A percentile compares a stretch with the other conserved stretches of the same genome.
phyloP scores from a whole-genome alignment of 2,329 filamentous ascomycete genomes.

The Cladosporium cucumerinum region DNA sequence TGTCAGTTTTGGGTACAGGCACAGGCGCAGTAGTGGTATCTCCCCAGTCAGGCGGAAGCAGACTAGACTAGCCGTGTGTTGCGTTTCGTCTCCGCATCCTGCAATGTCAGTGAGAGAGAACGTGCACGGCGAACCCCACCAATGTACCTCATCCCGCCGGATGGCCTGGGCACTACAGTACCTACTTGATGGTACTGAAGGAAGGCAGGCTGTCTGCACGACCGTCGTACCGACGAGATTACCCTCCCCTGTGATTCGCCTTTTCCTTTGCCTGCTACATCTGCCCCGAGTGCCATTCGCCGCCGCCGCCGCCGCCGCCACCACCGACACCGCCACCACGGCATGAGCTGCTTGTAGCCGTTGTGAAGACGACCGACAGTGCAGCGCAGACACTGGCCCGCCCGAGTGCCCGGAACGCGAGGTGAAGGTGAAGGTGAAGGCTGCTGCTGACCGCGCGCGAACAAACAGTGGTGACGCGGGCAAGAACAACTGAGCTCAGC shows the following conservation, averaged over 20 bases:
- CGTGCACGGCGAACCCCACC: not conserved
- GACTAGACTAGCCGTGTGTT: not conserved
- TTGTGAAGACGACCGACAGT: not conserved
- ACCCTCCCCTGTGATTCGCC: constrained; percentile 2
- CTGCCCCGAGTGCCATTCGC: not conserved
- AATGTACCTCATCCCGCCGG: not conserved
- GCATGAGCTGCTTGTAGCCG: constrained; percentile 9
- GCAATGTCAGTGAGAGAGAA: not conserved
- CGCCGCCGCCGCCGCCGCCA: too few species aligned
- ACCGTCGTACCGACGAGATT: not conserved
- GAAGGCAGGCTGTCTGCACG: not conserved
- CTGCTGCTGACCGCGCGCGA: not conserved
- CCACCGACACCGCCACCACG: too few species aligned
- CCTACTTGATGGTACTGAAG: not conserved
- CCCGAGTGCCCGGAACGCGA: not conserved
- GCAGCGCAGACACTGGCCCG: not conserved
- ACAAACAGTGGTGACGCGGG: not conserved
- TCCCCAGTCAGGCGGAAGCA: not conserved
- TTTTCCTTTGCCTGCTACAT: not conserved
- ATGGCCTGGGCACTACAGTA: not conserved
- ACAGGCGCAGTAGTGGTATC: too few species aligned
- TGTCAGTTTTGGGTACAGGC: not conserved
- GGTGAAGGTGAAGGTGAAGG: not conserved
- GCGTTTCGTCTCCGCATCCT: not conserved
- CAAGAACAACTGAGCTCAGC: too few species aligned